Percentiles rank a stretch among this genome's conserved stretches.
Conservation (phyloP, 163 green algal genomes). For the Trebouxiophyceae sp. region DNA sequence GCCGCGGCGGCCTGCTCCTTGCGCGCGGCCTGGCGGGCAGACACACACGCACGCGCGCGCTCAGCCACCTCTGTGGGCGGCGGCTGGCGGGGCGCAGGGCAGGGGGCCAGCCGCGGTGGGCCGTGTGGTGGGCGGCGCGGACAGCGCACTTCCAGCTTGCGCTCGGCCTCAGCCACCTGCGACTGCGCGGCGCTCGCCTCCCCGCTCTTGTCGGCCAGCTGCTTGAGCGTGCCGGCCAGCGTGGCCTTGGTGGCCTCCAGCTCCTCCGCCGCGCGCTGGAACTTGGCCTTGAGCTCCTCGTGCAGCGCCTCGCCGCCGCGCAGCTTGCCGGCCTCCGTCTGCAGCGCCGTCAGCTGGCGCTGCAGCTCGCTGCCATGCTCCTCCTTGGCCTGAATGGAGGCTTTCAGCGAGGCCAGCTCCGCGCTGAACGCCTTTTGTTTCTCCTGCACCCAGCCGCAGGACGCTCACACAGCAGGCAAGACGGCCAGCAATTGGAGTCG, state of each 20-base stretch:
- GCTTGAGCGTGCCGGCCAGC: not conserved
- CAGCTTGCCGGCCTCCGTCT: constrained; percentile 7
- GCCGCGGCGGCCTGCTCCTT: not conserved
- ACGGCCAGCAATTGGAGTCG: not conserved
- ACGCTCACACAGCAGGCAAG: not conserved
- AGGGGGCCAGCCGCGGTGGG: no score
- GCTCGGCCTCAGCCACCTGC: not conserved
- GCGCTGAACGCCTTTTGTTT: no score
- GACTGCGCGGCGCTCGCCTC: not conserved
- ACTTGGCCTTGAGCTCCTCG: constrained; percentile 2
- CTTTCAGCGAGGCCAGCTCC: no score
- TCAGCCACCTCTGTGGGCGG: no score
- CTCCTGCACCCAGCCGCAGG: no score
- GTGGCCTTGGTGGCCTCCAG: not conserved
- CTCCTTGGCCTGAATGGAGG: no score
- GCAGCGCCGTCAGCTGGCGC: not conserved
- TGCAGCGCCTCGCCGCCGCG: not conserved
- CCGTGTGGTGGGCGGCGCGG: no score
- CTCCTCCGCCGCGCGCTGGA: constrained; percentile 2
- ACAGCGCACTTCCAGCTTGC: constrained; percentile 5
- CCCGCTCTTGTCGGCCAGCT: constrained; percentile 2
- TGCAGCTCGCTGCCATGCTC: not conserved
- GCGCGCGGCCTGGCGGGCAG: not conserved
- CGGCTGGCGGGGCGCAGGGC: no score
- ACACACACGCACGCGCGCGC: no score